Evolutionary conservation across 1,139 yeast species (phyloP).

Genomic region (Candida sp.): DNA sequence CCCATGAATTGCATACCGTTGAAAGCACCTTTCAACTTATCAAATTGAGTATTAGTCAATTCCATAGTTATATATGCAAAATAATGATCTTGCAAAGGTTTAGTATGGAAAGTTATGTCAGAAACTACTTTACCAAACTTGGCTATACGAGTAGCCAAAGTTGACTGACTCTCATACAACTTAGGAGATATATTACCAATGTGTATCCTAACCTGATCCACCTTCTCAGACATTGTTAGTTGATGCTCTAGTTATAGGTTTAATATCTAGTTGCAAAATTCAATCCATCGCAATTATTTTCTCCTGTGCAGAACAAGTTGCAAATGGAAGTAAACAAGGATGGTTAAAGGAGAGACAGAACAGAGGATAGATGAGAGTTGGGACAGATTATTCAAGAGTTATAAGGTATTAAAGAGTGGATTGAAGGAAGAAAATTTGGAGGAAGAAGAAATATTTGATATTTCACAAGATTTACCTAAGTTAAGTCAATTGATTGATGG

Average conservation of each 20-base stretch:
- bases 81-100: conserved; percentile 45
- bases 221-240: neutral
- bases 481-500: conserved; percentile 12
- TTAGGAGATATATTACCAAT: conserved; percentile 64
- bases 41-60: conserved; percentile 41
- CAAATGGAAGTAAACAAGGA: conserved; percentile 1
- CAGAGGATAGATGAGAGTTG: neutral
- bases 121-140: conserved; percentile 47
- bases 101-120: conserved; percentile 48
- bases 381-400: conserved; percentile 4
- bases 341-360: conserved; percentile 7
- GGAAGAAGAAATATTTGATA: neutral
- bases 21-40: conserved; percentile 51
- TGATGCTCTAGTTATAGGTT: neutral
- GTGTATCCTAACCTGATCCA: conserved; percentile 40
- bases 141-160: conserved; percentile 42
- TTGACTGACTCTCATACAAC: conserved; percentile 40
- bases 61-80: conserved; percentile 69
- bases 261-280: neutral
- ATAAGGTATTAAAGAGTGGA: conserved; percentile 4
- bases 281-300: neutral
- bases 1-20: conserved; percentile 79
- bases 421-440: conserved; percentile 1
- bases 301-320: neutral
- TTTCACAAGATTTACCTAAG: conserved; percentile 10